Evolutionary conservation across 1,284 basidiomycete genomes (phyloP).

Genomic region (Pseudozyma thailandica): DNA sequence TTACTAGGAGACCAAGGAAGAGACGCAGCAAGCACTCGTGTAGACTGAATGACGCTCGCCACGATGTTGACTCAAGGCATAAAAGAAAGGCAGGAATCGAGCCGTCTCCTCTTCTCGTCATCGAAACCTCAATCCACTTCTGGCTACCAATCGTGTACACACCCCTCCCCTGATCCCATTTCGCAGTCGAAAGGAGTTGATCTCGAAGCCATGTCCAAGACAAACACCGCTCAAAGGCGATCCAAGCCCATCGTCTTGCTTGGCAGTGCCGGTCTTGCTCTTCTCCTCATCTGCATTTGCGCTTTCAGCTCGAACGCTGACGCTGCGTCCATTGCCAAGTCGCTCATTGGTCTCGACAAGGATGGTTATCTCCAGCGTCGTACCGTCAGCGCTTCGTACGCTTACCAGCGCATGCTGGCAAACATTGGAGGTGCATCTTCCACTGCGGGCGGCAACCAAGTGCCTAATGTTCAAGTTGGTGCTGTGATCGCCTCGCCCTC

Average conservation of each 20-base stretch:
- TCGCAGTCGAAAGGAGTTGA: constrained; percentile 4
- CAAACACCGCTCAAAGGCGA: constrained; percentile 1
- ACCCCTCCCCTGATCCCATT: neutral
- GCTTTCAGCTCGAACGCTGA: constrained; percentile 40
- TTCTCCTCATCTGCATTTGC: constrained; percentile 43
- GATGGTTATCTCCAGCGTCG: constrained; percentile 16
- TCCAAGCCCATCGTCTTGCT: constrained; percentile 36
- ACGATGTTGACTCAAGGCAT: constrained; percentile 18
- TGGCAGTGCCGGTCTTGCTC: constrained; percentile 43
- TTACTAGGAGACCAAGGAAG: too few relatives aligned
- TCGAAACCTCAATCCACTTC: neutral
- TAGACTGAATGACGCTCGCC: too few relatives aligned
- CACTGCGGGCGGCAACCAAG: constrained; percentile 36
- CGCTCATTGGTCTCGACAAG: constrained; percentile 27
- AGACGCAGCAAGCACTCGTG: too few relatives aligned
- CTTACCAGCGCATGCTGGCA: constrained; percentile 47
- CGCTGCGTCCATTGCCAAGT: constrained; percentile 36
- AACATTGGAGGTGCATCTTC: constrained; percentile 52
- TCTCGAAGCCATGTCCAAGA: constrained; percentile 31
- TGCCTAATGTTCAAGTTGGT: constrained; percentile 38
- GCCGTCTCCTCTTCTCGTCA: constrained; percentile 3
- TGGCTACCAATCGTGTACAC: neutral
- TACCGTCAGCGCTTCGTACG: constrained; percentile 30
- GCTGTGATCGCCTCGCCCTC: constrained; percentile 54
- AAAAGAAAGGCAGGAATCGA: constrained; percentile 25